Base-by-base conservation (phyloP, 208 protist species). In the Acanthamoeba royreba region DNA sequence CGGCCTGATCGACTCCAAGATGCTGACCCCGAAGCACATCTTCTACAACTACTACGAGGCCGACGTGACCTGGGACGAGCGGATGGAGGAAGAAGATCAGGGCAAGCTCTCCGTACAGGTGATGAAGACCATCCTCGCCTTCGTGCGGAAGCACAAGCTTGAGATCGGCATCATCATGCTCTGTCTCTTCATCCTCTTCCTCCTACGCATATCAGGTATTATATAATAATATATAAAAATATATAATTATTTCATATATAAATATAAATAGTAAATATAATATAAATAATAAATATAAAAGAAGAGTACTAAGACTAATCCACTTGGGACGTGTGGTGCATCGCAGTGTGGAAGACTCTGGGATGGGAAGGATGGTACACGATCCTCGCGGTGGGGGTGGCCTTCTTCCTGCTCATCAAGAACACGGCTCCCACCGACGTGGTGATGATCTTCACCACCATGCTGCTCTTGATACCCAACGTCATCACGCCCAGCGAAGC, bases 21-120 rank as follows among this genome's bases (percentile, higher is more conserved):
- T 31, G 49, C 45, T 88, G 17, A 63, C 79, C 0, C 79, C 43
- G 28, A 88, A 88, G 17, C 79, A 88, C 79, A 88, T 88, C 22
- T 88, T 88, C 25, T 88, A 88, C 49, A 88, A 88, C 79, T 88
- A 58, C 45, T 88, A 88, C 45, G 38, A 40, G 31, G 55, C 79
- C 79, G 45, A 88, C 49, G 45, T 58, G 43, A 61, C 43, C 15
- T 52, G 79, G 43, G n/a, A 52, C 4, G 33, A 38, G 31, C 43
- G 35, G 33, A 46, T 43, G 33, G 79, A 55, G 9, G 31, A 42
- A 15, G 33, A 25, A 38, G 49, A 52, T 0, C n/a, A 15, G 79
- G 45, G 4, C n/a, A 61, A 88, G 79, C 43, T n/a, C 45, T 28
- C 9, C 28, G 46, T 61, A 38, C 79, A 38, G 3, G 11, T 35